Conservation (phyloP, 768 basidiomycete species). For the Cystofilobasidium bisporidii region DNA sequence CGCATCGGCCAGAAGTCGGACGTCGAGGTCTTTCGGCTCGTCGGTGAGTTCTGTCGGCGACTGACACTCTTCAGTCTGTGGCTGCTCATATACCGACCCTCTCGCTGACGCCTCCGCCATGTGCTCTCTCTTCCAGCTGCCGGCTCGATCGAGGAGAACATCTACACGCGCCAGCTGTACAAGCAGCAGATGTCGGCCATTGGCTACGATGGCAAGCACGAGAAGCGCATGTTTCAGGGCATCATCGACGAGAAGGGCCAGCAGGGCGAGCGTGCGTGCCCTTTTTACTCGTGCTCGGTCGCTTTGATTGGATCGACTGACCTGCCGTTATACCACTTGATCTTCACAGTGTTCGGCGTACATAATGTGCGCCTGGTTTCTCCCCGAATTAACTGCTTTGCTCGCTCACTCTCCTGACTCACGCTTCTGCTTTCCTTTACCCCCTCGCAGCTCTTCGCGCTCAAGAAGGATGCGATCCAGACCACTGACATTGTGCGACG, state of each 20-base stretch:
- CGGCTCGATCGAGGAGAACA: slow-evolving; percentile 47
- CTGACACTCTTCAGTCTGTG: neutral
- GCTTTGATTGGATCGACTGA: no score
- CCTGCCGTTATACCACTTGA: neutral
- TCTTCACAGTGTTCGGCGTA: neutral
- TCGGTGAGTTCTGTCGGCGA: slow-evolving; percentile 42
- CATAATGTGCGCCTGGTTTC: neutral
- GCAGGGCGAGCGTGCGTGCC: slow-evolving; percentile 9
- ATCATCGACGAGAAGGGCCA: slow-evolving; percentile 12
- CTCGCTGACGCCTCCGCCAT: neutral
- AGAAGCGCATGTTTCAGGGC: slow-evolving; percentile 13
- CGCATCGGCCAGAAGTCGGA: slow-evolving; percentile 72
- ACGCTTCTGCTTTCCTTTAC: no score
- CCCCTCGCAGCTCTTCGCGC: neutral
- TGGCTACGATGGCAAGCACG: slow-evolving; percentile 55
- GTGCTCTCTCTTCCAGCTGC: slow-evolving; percentile 42
- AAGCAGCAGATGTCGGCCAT: slow-evolving; percentile 93
- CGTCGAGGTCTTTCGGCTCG: slow-evolving; percentile 69
- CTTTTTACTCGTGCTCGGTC: neutral
- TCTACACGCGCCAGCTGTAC: slow-evolving; percentile 59
- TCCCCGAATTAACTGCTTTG: neutral
- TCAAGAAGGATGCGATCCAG: neutral
- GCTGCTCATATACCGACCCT: neutral
- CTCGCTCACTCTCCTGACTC: neutral
- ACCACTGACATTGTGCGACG: neutral